Percentiles rank a stretch among this genome's conserved stretches.
These are phyloP conservation scores for Pyracantha coccinea DNA, from an alignment of 331 rosid genomes.

Conservation along the genomic window DNA sequence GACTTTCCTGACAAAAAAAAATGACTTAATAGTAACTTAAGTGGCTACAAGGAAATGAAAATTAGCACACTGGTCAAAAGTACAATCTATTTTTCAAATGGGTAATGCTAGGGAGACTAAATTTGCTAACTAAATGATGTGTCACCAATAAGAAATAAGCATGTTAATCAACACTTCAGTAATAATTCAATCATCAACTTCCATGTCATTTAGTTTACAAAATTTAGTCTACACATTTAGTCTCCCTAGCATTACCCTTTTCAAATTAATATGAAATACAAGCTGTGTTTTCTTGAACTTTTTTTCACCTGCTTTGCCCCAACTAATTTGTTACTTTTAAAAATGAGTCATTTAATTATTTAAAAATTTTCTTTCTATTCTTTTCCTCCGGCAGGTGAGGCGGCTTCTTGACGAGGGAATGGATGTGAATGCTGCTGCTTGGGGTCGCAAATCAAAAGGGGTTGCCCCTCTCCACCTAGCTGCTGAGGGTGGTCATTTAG, in stretches of 20 bases:
- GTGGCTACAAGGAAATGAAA: neutral
- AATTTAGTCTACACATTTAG: no score
- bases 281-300: neutral
- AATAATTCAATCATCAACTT: no score
- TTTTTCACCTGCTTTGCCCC: neutral
- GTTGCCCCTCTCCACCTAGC: slow-evolving; percentile 97
- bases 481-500: slow-evolving; percentile 92
- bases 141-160: no score
- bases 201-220: no score
- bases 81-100: neutral
- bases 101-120: no score
- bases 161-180: no score
- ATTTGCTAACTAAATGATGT: no score
- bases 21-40: neutral
- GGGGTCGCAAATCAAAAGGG: slow-evolving; percentile 92
- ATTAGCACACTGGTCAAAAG: neutral
- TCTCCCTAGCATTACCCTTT: no score
- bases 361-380: neutral
- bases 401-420: slow-evolving; percentile 78
- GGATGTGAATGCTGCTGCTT: slow-evolving; percentile 78
- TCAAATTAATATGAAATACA: neutral
- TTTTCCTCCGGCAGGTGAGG: slow-evolving; percentile 47
- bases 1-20: neutral
- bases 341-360: neutral
- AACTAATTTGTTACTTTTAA: neutral